phyloP scores from a whole-genome alignment of 306 rosid genomes.

The Ochetophila trinervis region DNA sequence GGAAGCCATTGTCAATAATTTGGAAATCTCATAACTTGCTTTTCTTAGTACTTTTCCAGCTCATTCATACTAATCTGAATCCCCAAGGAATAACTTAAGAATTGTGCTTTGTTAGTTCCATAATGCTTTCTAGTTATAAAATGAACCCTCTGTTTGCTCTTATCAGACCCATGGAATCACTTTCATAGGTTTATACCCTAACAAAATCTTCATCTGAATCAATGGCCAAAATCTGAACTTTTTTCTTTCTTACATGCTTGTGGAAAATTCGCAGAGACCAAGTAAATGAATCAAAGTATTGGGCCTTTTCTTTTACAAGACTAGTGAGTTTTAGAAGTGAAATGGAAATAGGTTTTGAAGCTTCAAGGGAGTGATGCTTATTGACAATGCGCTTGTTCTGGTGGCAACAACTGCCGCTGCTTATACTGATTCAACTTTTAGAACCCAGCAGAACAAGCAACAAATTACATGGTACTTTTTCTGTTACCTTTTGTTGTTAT shows the following conservation, averaged over 20 bases:
- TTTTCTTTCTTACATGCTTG: neutral
- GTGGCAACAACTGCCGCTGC: conserved; percentile 46
- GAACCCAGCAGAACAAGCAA: conserved; percentile 39
- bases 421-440: conserved; percentile 50
- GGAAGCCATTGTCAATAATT: neutral
- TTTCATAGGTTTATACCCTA: neutral
- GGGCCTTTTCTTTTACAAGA: neutral
- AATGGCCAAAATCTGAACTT: neutral
- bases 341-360: conserved; percentile 14
- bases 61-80: conserved; percentile 19
- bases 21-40: conserved; percentile 5
- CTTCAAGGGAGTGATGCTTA: conserved; percentile 41
- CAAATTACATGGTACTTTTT: conserved; percentile 38
- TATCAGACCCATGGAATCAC: neutral
- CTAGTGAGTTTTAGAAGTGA: conserved; percentile 2
- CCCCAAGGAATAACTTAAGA: neutral
- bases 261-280: conserved; percentile 7
- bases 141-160: too few relatives aligned
- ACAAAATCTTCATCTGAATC: neutral
- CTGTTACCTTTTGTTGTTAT: neutral
- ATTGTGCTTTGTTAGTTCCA: neutral
- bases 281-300: neutral
- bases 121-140: neutral
- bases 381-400: conserved; percentile 56
- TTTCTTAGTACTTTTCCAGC: conserved; percentile 13